These are phyloP conservation scores for Aspergillus sp. DNA, from an alignment of 2,329 filamentous ascomycete genomes.

Conservation along the genomic window DNA sequence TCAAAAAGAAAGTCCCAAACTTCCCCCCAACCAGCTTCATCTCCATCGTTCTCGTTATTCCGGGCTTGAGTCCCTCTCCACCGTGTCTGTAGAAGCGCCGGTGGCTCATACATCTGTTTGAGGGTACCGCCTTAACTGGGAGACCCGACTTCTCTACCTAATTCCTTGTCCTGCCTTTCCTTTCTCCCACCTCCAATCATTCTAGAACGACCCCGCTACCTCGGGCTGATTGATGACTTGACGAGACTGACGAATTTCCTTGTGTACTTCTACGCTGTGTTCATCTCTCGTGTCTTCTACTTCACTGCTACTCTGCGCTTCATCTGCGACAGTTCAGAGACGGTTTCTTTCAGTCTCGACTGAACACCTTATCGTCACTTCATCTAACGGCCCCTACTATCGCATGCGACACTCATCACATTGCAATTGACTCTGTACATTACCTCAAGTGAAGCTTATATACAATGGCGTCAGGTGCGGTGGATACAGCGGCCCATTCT, in stretches of 20 bases:
- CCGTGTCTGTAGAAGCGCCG: slow-evolving; percentile 15
- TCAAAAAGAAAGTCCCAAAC: slow-evolving; percentile 22
- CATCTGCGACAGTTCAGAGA: slow-evolving; percentile 5
- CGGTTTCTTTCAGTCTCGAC: slow-evolving; percentile 8
- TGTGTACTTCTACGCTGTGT: slow-evolving; percentile 33
- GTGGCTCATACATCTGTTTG: background rate
- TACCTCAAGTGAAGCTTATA: slow-evolving; percentile 1
- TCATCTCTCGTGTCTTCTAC: slow-evolving; percentile 18
- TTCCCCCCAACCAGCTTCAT: slow-evolving; percentile 1
- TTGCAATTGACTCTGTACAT: slow-evolving; percentile 10
- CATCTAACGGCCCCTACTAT: slow-evolving; percentile 22
- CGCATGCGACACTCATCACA: slow-evolving; percentile 1
- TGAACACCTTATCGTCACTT: slow-evolving; percentile 14
- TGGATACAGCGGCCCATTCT: background rate
- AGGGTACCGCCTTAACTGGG: background rate
- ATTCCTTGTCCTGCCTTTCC: slow-evolving; percentile 8
- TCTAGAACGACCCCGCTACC: slow-evolving; percentile 21
- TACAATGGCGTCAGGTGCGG: slow-evolving; percentile 29
- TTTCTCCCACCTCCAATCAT: slow-evolving; percentile 16
- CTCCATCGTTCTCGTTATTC: slow-evolving; percentile 5
- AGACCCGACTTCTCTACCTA: background rate
- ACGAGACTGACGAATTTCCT: slow-evolving; percentile 44
- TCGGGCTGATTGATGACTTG: slow-evolving; percentile 43
- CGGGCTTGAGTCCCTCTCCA: slow-evolving; percentile 18
- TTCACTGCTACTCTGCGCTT: slow-evolving; percentile 13